Evolutionary conservation across 2,329 filamentous ascomycete species (phyloP).

Genomic region (Alternaria burnsii): DNA sequence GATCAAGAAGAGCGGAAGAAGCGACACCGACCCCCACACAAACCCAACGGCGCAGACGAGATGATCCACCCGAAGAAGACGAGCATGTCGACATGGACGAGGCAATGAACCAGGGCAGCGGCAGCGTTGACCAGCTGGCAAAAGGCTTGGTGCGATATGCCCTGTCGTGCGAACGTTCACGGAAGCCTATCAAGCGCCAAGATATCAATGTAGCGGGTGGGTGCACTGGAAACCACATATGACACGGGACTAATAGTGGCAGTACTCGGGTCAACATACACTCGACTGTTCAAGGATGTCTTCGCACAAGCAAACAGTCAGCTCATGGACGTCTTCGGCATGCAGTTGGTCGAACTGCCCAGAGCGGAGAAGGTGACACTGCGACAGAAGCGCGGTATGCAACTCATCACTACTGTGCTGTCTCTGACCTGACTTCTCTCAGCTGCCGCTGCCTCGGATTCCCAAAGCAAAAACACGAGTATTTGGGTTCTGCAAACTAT

Average conservation of each 20-base stretch:
- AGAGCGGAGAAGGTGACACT: constrained; percentile 81
- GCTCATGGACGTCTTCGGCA: constrained; percentile 80
- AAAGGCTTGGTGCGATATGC: constrained; percentile 71
- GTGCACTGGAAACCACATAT: not conserved
- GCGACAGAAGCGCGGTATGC: constrained; percentile 76
- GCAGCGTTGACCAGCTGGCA: constrained; percentile 57
- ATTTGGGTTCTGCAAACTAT: constrained; percentile 80
- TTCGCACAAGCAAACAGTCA: constrained; percentile 80
- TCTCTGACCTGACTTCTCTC: constrained; percentile 21
- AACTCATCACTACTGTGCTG: not conserved
- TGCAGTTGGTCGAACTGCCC: constrained; percentile 88
- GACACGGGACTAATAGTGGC: constrained; percentile 12
- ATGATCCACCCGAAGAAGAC: constrained; percentile 32
- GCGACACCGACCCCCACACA: constrained; percentile 27
- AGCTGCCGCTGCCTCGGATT: constrained; percentile 64
- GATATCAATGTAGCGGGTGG: constrained; percentile 65
- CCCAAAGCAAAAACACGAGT: constrained; percentile 64
- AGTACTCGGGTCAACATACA: constrained; percentile 72
- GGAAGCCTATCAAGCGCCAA: constrained; percentile 64
- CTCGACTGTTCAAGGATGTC: constrained; percentile 76
- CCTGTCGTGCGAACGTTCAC: constrained; percentile 67
- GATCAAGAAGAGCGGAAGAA: constrained; percentile 17
- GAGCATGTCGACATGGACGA: constrained; percentile 32
- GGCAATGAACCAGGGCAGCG: constrained; percentile 26
- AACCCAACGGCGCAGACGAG: constrained; percentile 27